A percentile compares a stretch with the other conserved stretches of the same genome.
Conservation (phyloP, 352 stramenopile genomes). For the Phytophthora crassamura region DNA sequence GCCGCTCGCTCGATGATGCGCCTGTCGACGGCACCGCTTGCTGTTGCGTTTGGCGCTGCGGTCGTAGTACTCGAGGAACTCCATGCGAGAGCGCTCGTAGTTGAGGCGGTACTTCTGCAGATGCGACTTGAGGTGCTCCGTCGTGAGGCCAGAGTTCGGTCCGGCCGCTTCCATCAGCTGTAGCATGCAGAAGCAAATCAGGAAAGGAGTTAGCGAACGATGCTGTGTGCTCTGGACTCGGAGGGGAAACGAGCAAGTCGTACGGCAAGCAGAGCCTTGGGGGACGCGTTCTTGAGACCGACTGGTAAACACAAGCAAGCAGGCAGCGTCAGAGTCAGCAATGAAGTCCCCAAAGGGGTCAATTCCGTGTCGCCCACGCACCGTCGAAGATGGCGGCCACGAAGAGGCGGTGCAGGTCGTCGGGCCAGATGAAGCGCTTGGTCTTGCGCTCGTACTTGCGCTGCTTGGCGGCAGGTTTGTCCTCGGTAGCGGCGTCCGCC, state of each 20-base stretch:
- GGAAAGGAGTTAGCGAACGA: constrained; percentile 16
- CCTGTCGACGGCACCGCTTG: constrained; percentile 54
- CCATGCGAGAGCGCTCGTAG: constrained; percentile 82
- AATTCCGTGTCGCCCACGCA: constrained; percentile 31
- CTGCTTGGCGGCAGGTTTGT: constrained; percentile 45
- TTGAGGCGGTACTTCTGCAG: constrained; percentile 91
- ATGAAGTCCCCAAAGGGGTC: not conserved
- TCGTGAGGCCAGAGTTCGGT: constrained; percentile 70
- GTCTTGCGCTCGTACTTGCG: constrained; percentile 92
- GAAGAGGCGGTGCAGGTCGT: constrained; percentile 89
- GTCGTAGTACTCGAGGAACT: constrained; percentile 90
- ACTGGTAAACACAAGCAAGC: constrained; percentile 45
- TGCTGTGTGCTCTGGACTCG: not conserved
- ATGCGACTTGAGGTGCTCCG: constrained; percentile 89
- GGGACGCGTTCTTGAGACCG: constrained; percentile 88
- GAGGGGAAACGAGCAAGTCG: constrained; percentile 15
- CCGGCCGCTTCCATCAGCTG: constrained; percentile 79
- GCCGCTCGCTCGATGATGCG: constrained; percentile 35
- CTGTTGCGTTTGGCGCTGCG: constrained; percentile 72
- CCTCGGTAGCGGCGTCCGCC: constrained; percentile 11
- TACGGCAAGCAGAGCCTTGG: constrained; percentile 81
- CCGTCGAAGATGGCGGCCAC: constrained; percentile 89
- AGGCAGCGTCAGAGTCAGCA: constrained; percentile 4
- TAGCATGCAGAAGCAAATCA: no score
- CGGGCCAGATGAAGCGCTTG: constrained; percentile 89